Base-by-base conservation (phyloP, 768 basidiomycete species). In the Leccinum disarticulatum region DNA sequence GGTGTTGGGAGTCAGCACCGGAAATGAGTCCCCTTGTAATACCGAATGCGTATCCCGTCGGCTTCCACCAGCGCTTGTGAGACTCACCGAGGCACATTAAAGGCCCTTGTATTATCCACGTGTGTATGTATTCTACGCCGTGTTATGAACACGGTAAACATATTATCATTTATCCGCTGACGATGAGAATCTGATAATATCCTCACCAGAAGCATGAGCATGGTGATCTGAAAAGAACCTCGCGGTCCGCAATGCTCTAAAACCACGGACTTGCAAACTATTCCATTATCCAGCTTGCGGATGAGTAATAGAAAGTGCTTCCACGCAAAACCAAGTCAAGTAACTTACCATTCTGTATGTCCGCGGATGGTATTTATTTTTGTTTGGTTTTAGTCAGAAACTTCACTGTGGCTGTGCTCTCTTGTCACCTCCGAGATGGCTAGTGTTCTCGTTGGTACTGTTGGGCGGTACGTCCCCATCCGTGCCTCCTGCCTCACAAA, bases 391-490 rank as follows among this genome's bases (percentile, higher is more conserved):
- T 22, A 17, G 5, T 30, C n/a, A 22, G 17, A 56, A 57, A 65
- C 13, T 28, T 19, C 8, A 19, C 43, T 10, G 7, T 30, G 1
- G 5, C 19, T 13, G 11, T 46, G 43, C 6, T 22, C 2, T 19
- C 19, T 46, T 19, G 11, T 13, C 17, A 22, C 43, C 19, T 46
- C 43, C 43, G 19, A 46, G 19, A 73, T 71, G 70, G 57, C 63
- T 0, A 59, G 52, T 3, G 46, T 61, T 31, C 38, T 72, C 19
- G 31, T 57, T 52, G 54, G 59, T 43, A 54, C 58, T 54, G 50
- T 54, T 5, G 61, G 62, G 43, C 67, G 61, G 25, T 65, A 52
- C 8, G 31, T 53, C 25, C 58, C 62, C 51, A 11, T 60, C 7
- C 55, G 30, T 17, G 31, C 36, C 35, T 35, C 38, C 14, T 50